Evolutionary conservation across 2,329 filamentous ascomycete species (phyloP), one percentile per base, ranked within the genome.

Genomic region (Zymoseptoria tritici): DNA sequence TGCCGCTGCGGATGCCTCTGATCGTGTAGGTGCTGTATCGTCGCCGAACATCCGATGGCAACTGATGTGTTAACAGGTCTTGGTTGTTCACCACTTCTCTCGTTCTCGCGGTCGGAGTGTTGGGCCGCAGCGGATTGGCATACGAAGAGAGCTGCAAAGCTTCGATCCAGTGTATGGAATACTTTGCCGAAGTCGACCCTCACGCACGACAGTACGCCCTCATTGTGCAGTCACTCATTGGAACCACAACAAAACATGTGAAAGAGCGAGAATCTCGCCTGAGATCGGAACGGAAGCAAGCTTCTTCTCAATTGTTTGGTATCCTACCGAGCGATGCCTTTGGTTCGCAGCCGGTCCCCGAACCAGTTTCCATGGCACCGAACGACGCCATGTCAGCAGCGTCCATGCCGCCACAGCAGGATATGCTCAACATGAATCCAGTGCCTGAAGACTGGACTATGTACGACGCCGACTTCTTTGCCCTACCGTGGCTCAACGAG

Each of bases 1-100:
- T 69, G 57, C 60, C 63, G 1, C 21, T 55, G 9, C 62, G 61
- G 54, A 64, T 63, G 66, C 65, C 66, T 22, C 56, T 70, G 1
- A 57, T 70, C 5, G 65, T 69, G 62, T 69, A 54, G 57, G 64
- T 64, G 21, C 16, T 29, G n/a, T n/a, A 20, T 9, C 16, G 2
- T 3, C 8, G 13, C 16, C 49, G 9, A 4, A 16, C 31, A 22
- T 4, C 21, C 21, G 21, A 22, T 29, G 1, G 31, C 36, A 59
- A 59, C 50, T 57, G 9, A 52, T 57, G 1, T 52, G 3, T 4
- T 31, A 8, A 8, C 11, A 68, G 67, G 24, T 70, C 68, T 2
- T 71, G 69, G 69, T 61, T 71, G 1, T 71, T 71, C 55, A 67
- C 68, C 0, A 64, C 67, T n/a, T 66, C 70, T 6, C 64, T 72